These are phyloP conservation scores for Penicillium sp. DNA, from an alignment of 2,329 filamentous ascomycete genomes.

Conservation along the genomic window DNA sequence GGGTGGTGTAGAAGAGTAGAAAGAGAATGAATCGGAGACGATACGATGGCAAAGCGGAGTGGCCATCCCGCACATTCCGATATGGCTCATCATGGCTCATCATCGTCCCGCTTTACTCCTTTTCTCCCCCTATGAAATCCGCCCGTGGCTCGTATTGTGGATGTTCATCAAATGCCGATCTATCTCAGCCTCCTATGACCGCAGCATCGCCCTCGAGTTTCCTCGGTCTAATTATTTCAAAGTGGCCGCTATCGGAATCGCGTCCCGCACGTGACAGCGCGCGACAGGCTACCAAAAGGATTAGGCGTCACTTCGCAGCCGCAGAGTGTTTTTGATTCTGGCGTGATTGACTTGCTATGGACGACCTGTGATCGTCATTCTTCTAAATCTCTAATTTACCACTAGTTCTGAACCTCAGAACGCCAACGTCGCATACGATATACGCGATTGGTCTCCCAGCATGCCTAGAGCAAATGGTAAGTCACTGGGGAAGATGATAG, in stretches of 20 bases:
- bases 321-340: not conserved
- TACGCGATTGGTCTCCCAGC: conserved; percentile 2
- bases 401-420: not conserved
- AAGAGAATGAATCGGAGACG: conserved; percentile 6
- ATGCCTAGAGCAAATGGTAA: conserved; percentile 34
- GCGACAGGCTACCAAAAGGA: not conserved
- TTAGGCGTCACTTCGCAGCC: not conserved
- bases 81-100: not conserved
- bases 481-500: not conserved
- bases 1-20: conserved; percentile 14
- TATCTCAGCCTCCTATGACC: not conserved
- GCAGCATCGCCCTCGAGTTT: not conserved
- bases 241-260: not conserved
- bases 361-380: not conserved
- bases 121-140: not conserved
- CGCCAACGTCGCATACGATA: not conserved
- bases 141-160: not conserved
- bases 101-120: not conserved
- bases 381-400: not conserved
- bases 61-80: conserved; percentile 18
- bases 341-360: not conserved
- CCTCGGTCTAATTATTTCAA: not conserved
- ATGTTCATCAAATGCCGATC: not conserved
- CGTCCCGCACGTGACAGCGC: conserved; percentile 6
- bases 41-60: conserved; percentile 16